Evolutionary conservation across 345 rosid species (phyloP).

Genomic region (Carallia brachiata): DNA sequence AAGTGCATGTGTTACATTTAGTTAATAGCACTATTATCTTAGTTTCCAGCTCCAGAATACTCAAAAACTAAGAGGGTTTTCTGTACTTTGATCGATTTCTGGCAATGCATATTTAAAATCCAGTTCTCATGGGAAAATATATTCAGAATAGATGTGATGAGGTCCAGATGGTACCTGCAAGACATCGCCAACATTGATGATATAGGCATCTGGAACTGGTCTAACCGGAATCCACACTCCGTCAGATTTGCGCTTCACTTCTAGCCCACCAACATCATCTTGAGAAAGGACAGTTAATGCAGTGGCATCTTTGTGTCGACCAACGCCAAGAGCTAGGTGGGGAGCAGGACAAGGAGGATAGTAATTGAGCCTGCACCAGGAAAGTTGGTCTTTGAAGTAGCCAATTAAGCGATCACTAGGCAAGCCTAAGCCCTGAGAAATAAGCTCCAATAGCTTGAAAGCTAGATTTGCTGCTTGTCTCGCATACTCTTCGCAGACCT

Average conservation of each 20-base stretch:
- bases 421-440: conserved; percentile 70
- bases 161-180: conserved; percentile 41
- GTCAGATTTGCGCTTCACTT: conserved; percentile 64
- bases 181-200: conserved; percentile 71
- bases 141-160: no score
- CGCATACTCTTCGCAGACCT: conserved; percentile 63
- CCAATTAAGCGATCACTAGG: conserved; percentile 40
- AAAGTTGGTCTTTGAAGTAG: conserved; percentile 63
- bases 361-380: conserved; percentile 60
- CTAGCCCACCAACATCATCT: conserved; percentile 79
- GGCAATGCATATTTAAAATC: background rate
- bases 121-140: no score
- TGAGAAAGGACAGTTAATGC: conserved; percentile 73
- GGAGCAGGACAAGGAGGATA: conserved; percentile 85
- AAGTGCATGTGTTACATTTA: no score
- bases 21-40: no score
- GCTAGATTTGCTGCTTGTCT: conserved; percentile 64
- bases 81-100: no score
- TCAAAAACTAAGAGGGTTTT: no score
- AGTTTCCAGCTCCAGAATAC: no score
- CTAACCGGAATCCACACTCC: conserved; percentile 69
- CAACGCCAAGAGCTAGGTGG: conserved; percentile 80
- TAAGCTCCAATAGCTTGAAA: conserved; percentile 54
- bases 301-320: conserved; percentile 79
- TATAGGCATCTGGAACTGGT: conserved; percentile 51